phyloP scores from a whole-genome alignment of 106 monocot species.

The Dioscorea dumetorum region DNA sequence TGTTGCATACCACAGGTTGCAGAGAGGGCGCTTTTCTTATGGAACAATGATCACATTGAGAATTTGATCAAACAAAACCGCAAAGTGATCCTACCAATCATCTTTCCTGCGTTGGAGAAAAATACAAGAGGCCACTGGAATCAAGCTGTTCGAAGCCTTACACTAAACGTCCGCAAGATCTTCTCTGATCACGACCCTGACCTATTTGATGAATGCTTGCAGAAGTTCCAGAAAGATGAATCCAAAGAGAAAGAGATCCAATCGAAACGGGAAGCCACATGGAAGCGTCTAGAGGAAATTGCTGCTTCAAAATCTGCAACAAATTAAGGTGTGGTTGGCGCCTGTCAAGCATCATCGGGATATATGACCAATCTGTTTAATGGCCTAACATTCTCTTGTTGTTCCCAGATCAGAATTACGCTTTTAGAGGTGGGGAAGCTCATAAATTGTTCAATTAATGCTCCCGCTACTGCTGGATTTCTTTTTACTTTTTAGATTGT shows the following conservation, averaged over 20 bases:
- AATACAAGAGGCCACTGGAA: slow-evolving; percentile 27
- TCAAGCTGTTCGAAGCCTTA: slow-evolving; percentile 28
- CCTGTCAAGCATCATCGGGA: too few species aligned
- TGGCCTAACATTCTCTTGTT: too few species aligned
- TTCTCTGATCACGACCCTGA: slow-evolving; percentile 24
- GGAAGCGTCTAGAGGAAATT: slow-evolving; percentile 1
- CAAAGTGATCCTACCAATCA: slow-evolving; percentile 24
- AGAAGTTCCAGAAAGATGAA: slow-evolving; percentile 26
- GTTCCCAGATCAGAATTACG: too few species aligned
- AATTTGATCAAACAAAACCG: slow-evolving; percentile 27
- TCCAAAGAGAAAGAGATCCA: slow-evolving; percentile 1
- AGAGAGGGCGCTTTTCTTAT: slow-evolving; percentile 29
- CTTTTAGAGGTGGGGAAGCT: too few species aligned
- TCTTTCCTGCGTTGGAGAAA: slow-evolving; percentile 22
- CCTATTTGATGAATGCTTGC: slow-evolving; percentile 28
- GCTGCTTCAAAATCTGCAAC: too few species aligned
- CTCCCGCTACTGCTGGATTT: too few species aligned
- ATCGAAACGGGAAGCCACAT: slow-evolving; percentile 16
- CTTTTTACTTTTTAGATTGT: too few species aligned
- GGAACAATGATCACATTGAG: slow-evolving; percentile 41
- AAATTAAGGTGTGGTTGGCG: too few species aligned
- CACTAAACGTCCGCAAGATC: slow-evolving; percentile 27
- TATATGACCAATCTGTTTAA: too few species aligned
- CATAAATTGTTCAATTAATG: too few species aligned
- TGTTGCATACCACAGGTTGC: slow-evolving; percentile 9